Evolutionary conservation across 2,329 filamentous ascomycete species (phyloP), one percentile per base, ranked within the genome.

Genomic region (Rasamsonia emersonii): DNA sequence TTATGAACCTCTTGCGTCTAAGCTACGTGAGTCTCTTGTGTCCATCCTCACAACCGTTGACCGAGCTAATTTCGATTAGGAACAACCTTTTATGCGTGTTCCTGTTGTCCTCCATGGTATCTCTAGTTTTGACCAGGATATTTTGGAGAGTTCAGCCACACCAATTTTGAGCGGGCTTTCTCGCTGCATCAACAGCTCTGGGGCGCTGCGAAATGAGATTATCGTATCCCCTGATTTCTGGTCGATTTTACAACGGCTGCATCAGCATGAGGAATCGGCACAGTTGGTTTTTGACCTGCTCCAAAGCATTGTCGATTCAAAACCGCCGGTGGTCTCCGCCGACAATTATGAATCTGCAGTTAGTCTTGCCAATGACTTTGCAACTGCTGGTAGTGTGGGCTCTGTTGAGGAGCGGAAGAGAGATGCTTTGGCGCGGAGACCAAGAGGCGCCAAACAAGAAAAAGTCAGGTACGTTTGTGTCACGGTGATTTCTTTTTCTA

Each of bases 211-310:
- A 36, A 94, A 84, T 45, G 89, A 96, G 61, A 83, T 96, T 45
- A 93, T 93, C 61, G 89, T 85, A 9, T 96, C 89, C 11, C 91
- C 91, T 0, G 91, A 98, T 52, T 96, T 98, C 58, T 98, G 91
- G 91, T 81, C 82, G 4, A 83, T 95, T 9, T 67, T 98, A 32
- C 79, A 86, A 39, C 74, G 77, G 18, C 65, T 98, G 11, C 77
- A 84, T 28, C 67, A 70, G 15, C 73, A 80, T 39, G 63, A 75
- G 3, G 79, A 84, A 32, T 79, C 82, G 16, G 82, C 86, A 2
- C 70, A 79, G 0, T 70, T 79, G 10, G 86, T 93, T 0, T 96
- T 96, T 54, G 77, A 82, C 33, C 82, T 96, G n/a, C 68, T 95
- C 0, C 82, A 91, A 50, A 77, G 74, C 33, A 77, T 88, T 16